Conservation (phyloP, 805 yeast species). For the Kazachstania taianensis region DNA sequence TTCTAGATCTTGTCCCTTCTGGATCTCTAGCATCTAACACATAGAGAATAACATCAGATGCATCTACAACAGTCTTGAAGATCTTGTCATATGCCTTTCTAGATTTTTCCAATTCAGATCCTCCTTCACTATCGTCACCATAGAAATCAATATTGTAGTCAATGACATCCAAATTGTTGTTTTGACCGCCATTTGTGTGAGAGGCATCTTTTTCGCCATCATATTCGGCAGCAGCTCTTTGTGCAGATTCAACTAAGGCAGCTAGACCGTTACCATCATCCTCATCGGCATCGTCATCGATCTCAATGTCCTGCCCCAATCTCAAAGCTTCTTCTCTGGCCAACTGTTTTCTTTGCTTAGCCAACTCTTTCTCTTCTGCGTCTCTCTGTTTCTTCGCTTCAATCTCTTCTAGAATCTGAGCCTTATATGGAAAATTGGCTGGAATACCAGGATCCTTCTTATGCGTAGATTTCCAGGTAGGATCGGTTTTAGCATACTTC, state of each 20-base stretch:
- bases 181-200: neutral
- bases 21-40: constrained; percentile 98
- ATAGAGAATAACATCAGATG: constrained; percentile 81
- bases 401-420: constrained; percentile 60
- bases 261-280: constrained; percentile 50
- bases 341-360: constrained; percentile 40
- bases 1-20: constrained; percentile 83
- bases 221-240: constrained; percentile 69
- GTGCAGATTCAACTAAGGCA: constrained; percentile 85
- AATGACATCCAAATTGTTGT: constrained; percentile 36
- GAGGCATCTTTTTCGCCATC: constrained; percentile 40
- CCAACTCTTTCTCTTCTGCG: constrained; percentile 42
- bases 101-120: constrained; percentile 53
- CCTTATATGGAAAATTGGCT: constrained; percentile 88
- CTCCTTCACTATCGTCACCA: constrained; percentile 36
- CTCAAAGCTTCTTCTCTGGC: constrained; percentile 30
- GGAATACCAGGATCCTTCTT: constrained; percentile 94
- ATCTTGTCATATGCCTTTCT: constrained; percentile 90
- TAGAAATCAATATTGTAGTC: constrained; percentile 40
- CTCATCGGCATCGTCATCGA: constrained; percentile 32
- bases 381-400: constrained; percentile 51
- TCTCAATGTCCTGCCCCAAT: constrained; percentile 30
- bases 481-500: constrained; percentile 77
- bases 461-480: constrained; percentile 81
- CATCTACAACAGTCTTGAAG: constrained; percentile 86